Evolutionary conservation across 768 basidiomycete species (phyloP).

Genomic region (Amanita jacksonii): DNA sequence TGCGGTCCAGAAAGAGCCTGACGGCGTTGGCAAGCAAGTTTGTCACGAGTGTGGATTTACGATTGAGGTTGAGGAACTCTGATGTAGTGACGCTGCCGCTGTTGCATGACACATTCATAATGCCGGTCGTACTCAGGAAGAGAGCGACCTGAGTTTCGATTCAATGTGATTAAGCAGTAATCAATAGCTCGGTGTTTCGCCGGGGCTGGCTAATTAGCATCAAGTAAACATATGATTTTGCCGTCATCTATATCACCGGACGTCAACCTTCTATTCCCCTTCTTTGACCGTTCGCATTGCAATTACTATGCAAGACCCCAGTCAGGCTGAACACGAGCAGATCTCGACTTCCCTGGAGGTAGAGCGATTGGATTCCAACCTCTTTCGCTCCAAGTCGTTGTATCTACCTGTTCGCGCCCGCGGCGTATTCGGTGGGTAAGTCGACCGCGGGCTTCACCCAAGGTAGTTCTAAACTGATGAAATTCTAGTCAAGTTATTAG

Average conservation of each 20-base stretch:
- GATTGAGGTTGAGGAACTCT: slow-evolving; percentile 81
- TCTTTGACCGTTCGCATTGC: not conserved
- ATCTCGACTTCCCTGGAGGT: slow-evolving; percentile 71
- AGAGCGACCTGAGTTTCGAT: too few species aligned
- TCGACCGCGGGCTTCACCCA: not conserved
- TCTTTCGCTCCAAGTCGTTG: slow-evolving; percentile 71
- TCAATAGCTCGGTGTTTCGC: too few species aligned
- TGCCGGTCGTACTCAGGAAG: too few species aligned
- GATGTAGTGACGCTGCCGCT: too few species aligned
- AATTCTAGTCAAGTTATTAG: slow-evolving; percentile 63
- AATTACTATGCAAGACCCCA: slow-evolving; percentile 22
- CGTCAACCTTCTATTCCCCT: too few species aligned
- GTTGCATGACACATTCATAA: too few species aligned
- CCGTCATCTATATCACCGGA: too few species aligned
- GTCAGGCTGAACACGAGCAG: slow-evolving; percentile 52
- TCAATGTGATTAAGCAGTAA: too few species aligned
- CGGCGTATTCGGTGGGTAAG: slow-evolving; percentile 74
- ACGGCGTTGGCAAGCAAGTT: slow-evolving; percentile 57
- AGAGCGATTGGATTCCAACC: slow-evolving; percentile 65
- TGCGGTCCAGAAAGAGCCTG: slow-evolving; percentile 37
- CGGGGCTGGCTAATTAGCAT: too few species aligned
- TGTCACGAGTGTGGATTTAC: slow-evolving; percentile 90
- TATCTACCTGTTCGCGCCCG: slow-evolving; percentile 51
- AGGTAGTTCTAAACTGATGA: not conserved
- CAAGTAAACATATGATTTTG: too few species aligned